phyloP scores from a whole-genome alignment of 306 rosid species.

The Lupinus albus region DNA sequence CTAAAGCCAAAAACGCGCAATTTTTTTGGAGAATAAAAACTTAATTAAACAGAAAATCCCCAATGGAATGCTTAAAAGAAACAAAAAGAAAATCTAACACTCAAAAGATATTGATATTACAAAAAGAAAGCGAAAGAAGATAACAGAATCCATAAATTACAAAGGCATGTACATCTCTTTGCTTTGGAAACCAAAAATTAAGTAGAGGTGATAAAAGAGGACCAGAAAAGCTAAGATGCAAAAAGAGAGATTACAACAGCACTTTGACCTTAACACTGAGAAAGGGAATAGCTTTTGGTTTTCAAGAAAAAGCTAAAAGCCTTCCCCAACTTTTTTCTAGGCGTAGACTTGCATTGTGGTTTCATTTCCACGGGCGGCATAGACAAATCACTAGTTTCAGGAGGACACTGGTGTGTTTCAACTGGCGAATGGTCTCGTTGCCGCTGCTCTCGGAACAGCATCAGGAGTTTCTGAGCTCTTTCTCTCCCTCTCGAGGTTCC shows the following conservation, averaged over 20 bases:
- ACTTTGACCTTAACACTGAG: constrained; percentile 70
- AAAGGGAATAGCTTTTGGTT: constrained; percentile 83
- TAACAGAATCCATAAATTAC: constrained; percentile 80
- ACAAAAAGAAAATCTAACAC: constrained; percentile 4
- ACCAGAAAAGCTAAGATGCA: constrained; percentile 48
- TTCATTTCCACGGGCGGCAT: constrained; percentile 59
- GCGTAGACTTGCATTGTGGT: constrained; percentile 71
- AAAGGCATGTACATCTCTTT: constrained; percentile 79
- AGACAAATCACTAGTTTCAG: constrained; percentile 52
- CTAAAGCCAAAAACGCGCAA: too few relatives aligned
- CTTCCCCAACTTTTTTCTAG: constrained; percentile 73
- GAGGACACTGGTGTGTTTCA: constrained; percentile 39
- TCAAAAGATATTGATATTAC: constrained; percentile 47
- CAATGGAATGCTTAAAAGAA: background rate
- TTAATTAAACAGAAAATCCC: constrained; percentile 14
- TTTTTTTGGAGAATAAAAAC: background rate
- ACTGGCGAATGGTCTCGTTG: constrained; percentile 66
- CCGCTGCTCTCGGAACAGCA: constrained; percentile 89
- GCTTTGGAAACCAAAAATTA: constrained; percentile 47
- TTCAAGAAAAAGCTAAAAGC: constrained; percentile 76
- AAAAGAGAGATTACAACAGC: constrained; percentile 63
- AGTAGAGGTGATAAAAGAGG: constrained; percentile 36
- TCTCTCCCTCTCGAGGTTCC: constrained; percentile 85
- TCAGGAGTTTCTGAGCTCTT: constrained; percentile 83
- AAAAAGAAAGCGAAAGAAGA: constrained; percentile 39